Conservation (phyloP, 2,329 filamentous ascomycete genomes). For the Mariannaea sp. region DNA sequence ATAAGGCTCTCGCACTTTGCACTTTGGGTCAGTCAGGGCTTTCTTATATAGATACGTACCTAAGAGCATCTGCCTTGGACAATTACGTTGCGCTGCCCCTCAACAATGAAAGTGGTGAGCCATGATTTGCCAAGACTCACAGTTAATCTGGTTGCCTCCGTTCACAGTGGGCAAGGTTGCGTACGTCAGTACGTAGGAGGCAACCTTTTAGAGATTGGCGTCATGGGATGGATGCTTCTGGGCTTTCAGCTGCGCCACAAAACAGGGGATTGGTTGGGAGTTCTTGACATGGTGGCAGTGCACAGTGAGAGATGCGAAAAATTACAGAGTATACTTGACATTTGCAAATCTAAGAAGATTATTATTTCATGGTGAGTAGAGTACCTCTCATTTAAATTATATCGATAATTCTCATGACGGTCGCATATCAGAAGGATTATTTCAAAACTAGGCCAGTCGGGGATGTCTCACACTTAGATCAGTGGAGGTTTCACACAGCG, state of each 20-base stretch:
- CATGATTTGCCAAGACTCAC: conserved; percentile 9
- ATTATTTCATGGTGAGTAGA: too few species aligned
- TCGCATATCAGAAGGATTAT: too few species aligned
- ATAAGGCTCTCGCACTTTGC: neutral
- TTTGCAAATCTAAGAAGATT: neutral
- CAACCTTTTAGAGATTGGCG: conserved; percentile 13
- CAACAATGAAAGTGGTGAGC: neutral
- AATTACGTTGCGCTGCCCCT: neutral
- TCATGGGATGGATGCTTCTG: conserved; percentile 6
- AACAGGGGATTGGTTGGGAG: neutral
- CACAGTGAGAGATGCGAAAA: neutral
- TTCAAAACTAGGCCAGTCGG: too few species aligned
- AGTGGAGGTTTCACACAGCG: too few species aligned
- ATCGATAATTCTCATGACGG: too few species aligned
- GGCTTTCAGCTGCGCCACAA: conserved; percentile 10
- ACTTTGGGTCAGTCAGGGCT: neutral
- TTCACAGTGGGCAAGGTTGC: conserved; percentile 10
- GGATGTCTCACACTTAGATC: too few species aligned
- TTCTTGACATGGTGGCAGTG: conserved; percentile 3
- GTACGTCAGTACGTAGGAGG: conserved; percentile 10
- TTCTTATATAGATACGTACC: conserved; percentile 12
- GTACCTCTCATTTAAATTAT: too few species aligned
- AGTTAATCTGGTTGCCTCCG: conserved; percentile 17
- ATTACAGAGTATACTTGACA: too few species aligned
- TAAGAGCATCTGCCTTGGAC: neutral